phyloP scores from a whole-genome alignment of 352 stramenopile species.

The Globisporangium emineosum region DNA sequence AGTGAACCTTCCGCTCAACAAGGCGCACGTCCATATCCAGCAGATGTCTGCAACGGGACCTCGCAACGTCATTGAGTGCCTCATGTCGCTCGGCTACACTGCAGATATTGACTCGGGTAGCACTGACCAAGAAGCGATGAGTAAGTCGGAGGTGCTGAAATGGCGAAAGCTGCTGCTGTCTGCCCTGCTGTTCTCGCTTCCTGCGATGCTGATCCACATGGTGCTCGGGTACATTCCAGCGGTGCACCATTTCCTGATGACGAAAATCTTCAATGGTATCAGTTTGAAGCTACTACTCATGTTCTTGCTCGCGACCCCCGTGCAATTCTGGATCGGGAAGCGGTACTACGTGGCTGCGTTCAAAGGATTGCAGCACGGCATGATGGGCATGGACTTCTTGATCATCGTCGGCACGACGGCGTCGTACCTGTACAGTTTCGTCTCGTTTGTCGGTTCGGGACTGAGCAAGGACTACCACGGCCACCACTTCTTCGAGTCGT shows the following conservation, averaged over 20 bases:
- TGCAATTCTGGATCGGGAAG: slow-evolving; percentile 79
- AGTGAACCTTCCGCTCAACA: slow-evolving; percentile 64
- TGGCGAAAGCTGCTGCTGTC: slow-evolving; percentile 72
- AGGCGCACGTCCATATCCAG: slow-evolving; percentile 75
- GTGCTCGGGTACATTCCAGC: slow-evolving; percentile 77
- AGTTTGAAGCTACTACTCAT: slow-evolving; percentile 81
- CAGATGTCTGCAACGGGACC: slow-evolving; percentile 73
- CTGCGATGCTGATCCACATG: slow-evolving; percentile 86
- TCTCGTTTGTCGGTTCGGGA: slow-evolving; percentile 67
- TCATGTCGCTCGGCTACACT: slow-evolving; percentile 59
- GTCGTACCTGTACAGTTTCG: slow-evolving; percentile 85
- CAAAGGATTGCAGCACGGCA: slow-evolving; percentile 78
- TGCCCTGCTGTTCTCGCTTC: slow-evolving; percentile 81
- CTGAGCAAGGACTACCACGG: slow-evolving; percentile 61
- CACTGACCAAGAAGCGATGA: slow-evolving; percentile 60
- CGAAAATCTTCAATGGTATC: slow-evolving; percentile 67
- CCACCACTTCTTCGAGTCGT: slow-evolving; percentile 88
- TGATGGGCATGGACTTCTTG: slow-evolving; percentile 90
- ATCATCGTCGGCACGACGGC: slow-evolving; percentile 82
- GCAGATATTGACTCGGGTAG: slow-evolving; percentile 51
- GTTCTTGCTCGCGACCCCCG: slow-evolving; percentile 76
- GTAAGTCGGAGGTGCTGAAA: slow-evolving; percentile 69
- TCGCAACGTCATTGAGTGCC: slow-evolving; percentile 68
- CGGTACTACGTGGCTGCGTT: slow-evolving; percentile 83
- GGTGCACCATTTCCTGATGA: slow-evolving; percentile 69